A percentile compares a stretch with the other conserved stretches of the same genome.
phyloP scores from a whole-genome alignment of 768 basidiomycete species.

The Rickenella mellea region DNA sequence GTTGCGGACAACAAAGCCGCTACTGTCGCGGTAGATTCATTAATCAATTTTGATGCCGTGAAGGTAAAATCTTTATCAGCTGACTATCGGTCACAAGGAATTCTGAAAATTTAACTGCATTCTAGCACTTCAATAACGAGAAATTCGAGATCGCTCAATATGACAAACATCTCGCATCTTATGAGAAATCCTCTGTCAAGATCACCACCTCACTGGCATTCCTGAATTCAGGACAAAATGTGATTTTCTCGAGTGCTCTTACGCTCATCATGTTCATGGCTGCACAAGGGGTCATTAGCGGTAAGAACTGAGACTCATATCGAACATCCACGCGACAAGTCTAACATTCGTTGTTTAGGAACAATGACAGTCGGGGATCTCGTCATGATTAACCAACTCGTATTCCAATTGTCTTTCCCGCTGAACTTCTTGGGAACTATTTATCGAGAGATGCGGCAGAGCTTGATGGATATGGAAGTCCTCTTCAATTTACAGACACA shows the following conservation, averaged over 20 bases:
- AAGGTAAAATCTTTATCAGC: constrained; percentile 48
- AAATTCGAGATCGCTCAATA: constrained; percentile 85
- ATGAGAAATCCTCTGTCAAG: constrained; percentile 88
- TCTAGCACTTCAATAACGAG: constrained; percentile 96
- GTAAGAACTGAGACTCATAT: constrained; percentile 33
- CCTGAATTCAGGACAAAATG: constrained; percentile 92
- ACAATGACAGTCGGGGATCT: constrained; percentile 98
- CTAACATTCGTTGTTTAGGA: constrained; percentile 34
- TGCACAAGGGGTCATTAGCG: constrained; percentile 88
- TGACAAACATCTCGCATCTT: constrained; percentile 76
- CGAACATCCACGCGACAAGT: background rate
- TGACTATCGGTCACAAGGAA: background rate
- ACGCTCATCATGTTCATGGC: constrained; percentile 95
- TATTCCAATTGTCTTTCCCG: constrained; percentile 93
- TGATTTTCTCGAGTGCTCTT: constrained; percentile 91
- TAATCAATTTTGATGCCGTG: constrained; percentile 98
- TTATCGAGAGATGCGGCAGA: constrained; percentile 94
- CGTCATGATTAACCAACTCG: constrained; percentile 98
- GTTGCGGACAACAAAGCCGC: constrained; percentile 96
- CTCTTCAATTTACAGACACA: constrained; percentile 84
- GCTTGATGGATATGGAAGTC: constrained; percentile 94
- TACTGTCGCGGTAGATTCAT: constrained; percentile 83
- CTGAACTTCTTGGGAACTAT: constrained; percentile 97
- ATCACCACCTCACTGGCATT: constrained; percentile 91
- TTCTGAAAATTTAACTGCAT: constrained; percentile 1